Evolutionary conservation across 2,329 filamentous ascomycete species (phyloP).

Genomic region (Neofusicoccum sp.): DNA sequence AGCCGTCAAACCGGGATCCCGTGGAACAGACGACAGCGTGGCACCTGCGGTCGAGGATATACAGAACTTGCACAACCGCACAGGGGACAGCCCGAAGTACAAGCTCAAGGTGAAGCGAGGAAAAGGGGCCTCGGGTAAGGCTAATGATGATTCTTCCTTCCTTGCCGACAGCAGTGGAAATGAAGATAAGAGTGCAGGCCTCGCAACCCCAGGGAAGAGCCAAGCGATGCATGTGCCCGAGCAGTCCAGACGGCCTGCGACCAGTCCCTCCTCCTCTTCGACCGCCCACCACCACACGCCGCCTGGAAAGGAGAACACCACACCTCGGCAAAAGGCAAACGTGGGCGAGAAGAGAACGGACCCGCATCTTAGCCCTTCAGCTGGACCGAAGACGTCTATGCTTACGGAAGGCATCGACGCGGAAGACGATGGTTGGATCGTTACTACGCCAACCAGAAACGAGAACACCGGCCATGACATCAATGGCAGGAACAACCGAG

Average conservation of each 20-base stretch:
- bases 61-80: slow-evolving; percentile 25
- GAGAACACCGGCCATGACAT: slow-evolving; percentile 22
- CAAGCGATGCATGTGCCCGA: slow-evolving; percentile 22
- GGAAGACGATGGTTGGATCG: slow-evolving; percentile 40
- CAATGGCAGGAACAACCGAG: slow-evolving; percentile 30
- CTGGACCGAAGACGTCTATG: slow-evolving; percentile 18
- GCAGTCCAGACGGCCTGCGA: slow-evolving; percentile 30
- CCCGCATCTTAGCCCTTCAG: slow-evolving; percentile 20
- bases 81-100: slow-evolving; percentile 34
- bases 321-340: slow-evolving; percentile 25
- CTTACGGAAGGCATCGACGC: slow-evolving; percentile 23
- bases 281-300: slow-evolving; percentile 20
- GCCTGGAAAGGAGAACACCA: slow-evolving; percentile 24
- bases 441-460: slow-evolving; percentile 30
- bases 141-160: slow-evolving; percentile 46
- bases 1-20: slow-evolving; percentile 54
- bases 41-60: slow-evolving; percentile 25
- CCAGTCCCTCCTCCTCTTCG: slow-evolving; percentile 31
- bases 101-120: slow-evolving; percentile 42
- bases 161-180: slow-evolving; percentile 55
- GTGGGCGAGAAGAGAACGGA: slow-evolving; percentile 28
- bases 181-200: slow-evolving; percentile 40
- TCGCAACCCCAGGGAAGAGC: not conserved
- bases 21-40: slow-evolving; percentile 18
- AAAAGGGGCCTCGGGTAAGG: slow-evolving; percentile 24